A percentile compares a stretch with the other conserved stretches of the same genome.
Evolutionary conservation across 352 stramenopile species (phyloP).

Genomic region (Globisporangium yorkense): DNA sequence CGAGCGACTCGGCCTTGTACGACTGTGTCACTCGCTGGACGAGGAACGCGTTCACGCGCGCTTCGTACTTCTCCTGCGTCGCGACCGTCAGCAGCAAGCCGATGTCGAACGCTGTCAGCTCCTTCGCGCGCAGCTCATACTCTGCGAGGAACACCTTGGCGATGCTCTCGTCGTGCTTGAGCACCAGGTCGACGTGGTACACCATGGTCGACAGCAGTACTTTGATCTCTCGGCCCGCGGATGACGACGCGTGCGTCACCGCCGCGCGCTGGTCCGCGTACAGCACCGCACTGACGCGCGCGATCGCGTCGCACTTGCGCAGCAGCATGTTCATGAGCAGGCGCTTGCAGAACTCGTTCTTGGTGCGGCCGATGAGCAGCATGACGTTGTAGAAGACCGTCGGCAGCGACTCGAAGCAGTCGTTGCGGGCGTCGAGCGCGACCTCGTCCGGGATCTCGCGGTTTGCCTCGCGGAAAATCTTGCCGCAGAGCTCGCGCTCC

Average conservation of each 20-base stretch:
- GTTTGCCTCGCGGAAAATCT: slow-evolving; percentile 31
- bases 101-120: slow-evolving; percentile 36
- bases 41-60: slow-evolving; percentile 19
- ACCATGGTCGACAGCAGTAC: slow-evolving; percentile 43
- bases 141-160: slow-evolving; percentile 30
- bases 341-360: slow-evolving; percentile 26
- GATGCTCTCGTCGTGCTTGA: slow-evolving; percentile 37
- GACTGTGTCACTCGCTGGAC: slow-evolving; percentile 21
- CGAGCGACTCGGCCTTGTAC: slow-evolving; percentile 11
- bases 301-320: slow-evolving; percentile 21
- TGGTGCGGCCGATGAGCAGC: slow-evolving; percentile 24
- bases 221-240: slow-evolving; percentile 18
- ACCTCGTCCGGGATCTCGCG: slow-evolving; percentile 20
- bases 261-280: slow-evolving; percentile 9
- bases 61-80: slow-evolving; percentile 25
- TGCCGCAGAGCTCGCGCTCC: slow-evolving; percentile 31
- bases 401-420: slow-evolving; percentile 26
- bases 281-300: background rate
- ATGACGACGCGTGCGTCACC: background rate
- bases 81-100: slow-evolving; percentile 36
- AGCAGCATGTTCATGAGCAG: slow-evolving; percentile 33
- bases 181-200: slow-evolving; percentile 44
- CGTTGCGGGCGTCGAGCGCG: slow-evolving; percentile 1
- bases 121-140: slow-evolving; percentile 24
- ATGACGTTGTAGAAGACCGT: slow-evolving; percentile 37